A percentile compares a stretch with the other conserved stretches of the same genome.
Evolutionary conservation across 805 yeast species (phyloP).

Genomic region (Tanozyma kutaoensis): DNA sequence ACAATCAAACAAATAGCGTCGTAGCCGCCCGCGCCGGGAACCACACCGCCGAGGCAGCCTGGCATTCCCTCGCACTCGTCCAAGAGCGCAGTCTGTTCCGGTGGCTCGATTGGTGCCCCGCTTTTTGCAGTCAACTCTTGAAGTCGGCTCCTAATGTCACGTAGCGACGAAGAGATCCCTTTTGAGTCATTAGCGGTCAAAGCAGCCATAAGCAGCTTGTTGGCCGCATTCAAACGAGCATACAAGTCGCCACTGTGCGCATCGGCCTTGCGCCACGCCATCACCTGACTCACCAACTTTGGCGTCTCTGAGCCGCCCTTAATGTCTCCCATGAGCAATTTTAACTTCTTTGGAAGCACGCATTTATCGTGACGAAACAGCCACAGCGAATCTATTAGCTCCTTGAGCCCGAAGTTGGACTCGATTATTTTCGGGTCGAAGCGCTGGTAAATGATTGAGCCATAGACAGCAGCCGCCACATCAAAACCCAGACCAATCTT

Average conservation of each 20-base stretch:
- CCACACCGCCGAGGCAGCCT: conserved; percentile 92
- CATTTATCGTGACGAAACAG: conserved; percentile 39
- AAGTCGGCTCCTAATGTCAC: conserved; percentile 51
- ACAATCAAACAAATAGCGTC: conserved; percentile 81
- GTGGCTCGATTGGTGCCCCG: conserved; percentile 85
- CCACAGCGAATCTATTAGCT: conserved; percentile 45
- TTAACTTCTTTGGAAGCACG: conserved; percentile 53
- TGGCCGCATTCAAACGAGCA: conserved; percentile 40
- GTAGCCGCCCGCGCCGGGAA: conserved; percentile 97
- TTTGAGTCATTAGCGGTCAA: too few relatives aligned
- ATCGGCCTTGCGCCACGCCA: conserved; percentile 48
- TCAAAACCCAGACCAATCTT: conserved; percentile 97
- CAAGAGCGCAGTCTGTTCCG: conserved; percentile 54
- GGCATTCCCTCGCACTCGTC: conserved; percentile 32
- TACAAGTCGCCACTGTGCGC: conserved; percentile 41
- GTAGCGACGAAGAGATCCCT: too few relatives aligned
- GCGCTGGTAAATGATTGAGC: conserved; percentile 72
- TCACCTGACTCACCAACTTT: conserved; percentile 65
- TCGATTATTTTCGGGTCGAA: conserved; percentile 45
- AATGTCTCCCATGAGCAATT: conserved; percentile 85
- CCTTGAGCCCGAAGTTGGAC: conserved; percentile 9
- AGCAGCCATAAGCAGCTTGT: conserved; percentile 40
- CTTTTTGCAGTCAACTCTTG: conserved; percentile 48
- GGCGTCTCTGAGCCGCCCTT: conserved; percentile 92
- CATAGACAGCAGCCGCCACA: conserved; percentile 90